Evolutionary conservation across 192 early-diverging fungal genomes (phyloP).

Genomic region (Kickxella alabastrina): DNA sequence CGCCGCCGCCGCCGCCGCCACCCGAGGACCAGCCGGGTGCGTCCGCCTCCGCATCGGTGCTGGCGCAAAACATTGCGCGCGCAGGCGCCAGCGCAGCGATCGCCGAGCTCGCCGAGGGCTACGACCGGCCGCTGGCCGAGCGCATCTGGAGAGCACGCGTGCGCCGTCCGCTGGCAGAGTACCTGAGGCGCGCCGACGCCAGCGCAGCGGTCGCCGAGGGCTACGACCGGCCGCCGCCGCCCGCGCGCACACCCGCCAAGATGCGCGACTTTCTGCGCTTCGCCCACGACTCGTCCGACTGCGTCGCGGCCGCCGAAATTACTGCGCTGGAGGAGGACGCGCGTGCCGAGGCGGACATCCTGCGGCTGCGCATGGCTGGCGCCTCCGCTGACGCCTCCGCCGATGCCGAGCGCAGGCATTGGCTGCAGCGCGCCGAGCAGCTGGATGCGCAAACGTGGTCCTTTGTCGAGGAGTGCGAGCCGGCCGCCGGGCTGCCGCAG

Average conservation of each 20-base stretch:
- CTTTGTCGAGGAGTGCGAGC: conserved; percentile 42
- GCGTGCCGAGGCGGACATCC: conserved; percentile 18
- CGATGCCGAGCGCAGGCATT: conserved; percentile 31
- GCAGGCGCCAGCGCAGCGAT: conserved; percentile 12
- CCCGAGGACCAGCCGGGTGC: conserved; percentile 16
- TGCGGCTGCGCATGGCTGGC: conserved; percentile 15
- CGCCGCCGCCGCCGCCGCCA: conserved; percentile 49
- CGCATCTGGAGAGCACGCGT: conserved; percentile 34
- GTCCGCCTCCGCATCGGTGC: conserved; percentile 1
- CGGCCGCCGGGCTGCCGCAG: conserved; percentile 21
- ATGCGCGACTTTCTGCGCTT: conserved; percentile 49
- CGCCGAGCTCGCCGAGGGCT: conserved; percentile 29
- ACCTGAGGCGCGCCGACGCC: conserved; percentile 12
- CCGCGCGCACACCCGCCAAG: conserved; percentile 54
- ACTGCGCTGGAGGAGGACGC: too few species aligned
- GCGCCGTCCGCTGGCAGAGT: conserved; percentile 26
- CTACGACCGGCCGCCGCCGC: too few species aligned
- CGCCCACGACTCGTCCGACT: too few species aligned
- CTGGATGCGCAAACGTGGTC: conserved; percentile 17
- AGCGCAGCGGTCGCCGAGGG: conserved; percentile 54
- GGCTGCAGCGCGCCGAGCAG: conserved; percentile 12
- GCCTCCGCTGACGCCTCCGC: conserved; percentile 14
- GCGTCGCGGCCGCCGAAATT: too few species aligned
- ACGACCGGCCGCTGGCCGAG: conserved; percentile 23
- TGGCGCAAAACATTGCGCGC: conserved; percentile 31